Evolutionary conservation across 352 stramenopile species (phyloP).

Genomic region (Globisporangium solare): DNA sequence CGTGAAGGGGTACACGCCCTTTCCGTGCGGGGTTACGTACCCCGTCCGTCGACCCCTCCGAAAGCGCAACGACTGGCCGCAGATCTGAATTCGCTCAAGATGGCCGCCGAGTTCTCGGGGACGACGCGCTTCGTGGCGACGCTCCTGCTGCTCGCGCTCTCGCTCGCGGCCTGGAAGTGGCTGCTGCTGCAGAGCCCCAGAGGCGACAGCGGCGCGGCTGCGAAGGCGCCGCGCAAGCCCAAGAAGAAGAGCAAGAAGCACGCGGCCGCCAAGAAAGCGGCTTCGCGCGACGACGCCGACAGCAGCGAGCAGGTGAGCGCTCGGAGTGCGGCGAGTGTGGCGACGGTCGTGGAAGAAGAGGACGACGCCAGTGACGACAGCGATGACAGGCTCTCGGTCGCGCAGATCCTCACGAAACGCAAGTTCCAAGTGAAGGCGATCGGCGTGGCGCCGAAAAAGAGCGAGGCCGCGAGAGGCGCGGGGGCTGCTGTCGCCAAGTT

Average conservation of each 20-base stretch:
- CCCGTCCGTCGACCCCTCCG: too few relatives aligned
- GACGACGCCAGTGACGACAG: slow-evolving; percentile 42
- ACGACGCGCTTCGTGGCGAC: slow-evolving; percentile 32
- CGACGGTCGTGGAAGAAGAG: slow-evolving; percentile 1
- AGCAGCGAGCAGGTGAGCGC: not conserved
- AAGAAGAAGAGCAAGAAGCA: slow-evolving; percentile 54
- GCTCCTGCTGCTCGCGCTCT: slow-evolving; percentile 36
- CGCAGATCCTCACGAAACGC: slow-evolving; percentile 53
- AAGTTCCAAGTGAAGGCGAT: slow-evolving; percentile 63
- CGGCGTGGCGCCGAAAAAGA: slow-evolving; percentile 20
- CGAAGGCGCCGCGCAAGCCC: slow-evolving; percentile 8
- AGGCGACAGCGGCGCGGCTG: not conserved
- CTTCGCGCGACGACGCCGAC: not conserved
- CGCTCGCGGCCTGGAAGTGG: slow-evolving; percentile 33
- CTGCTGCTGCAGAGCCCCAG: slow-evolving; percentile 13
- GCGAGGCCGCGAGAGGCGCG: not conserved
- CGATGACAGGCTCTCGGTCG: slow-evolving; percentile 53
- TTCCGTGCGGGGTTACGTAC: not conserved
- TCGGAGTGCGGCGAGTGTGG: not conserved
- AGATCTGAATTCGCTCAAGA: slow-evolving; percentile 7
- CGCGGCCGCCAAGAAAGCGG: slow-evolving; percentile 25
- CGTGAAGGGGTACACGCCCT: not conserved
- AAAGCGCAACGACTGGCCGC: not conserved
- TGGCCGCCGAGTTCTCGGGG: slow-evolving; percentile 31
- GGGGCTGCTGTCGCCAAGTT: slow-evolving; percentile 17